A percentile compares a stretch with the other conserved stretches of the same genome.
phyloP scores from a whole-genome alignment of 2,329 filamentous ascomycete genomes.

The Claviceps sp. region DNA sequence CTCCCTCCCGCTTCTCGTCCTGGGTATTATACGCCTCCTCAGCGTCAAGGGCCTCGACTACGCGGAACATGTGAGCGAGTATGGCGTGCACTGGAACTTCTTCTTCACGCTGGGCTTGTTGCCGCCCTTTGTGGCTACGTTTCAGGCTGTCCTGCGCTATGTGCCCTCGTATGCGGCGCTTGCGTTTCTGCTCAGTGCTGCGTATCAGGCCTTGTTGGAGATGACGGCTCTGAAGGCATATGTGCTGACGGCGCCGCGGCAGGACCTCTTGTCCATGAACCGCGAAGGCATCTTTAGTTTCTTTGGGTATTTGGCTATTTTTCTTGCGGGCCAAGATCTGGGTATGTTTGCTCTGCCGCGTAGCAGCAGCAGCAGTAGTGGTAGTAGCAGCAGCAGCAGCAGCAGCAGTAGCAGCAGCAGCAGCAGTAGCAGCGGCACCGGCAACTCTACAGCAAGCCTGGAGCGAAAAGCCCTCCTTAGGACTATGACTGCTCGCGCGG shows the following conservation, averaged over 20 bases:
- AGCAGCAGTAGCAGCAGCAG: constrained; percentile 18
- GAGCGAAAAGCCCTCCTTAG: constrained; percentile 47
- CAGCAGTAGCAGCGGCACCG: constrained; percentile 23
- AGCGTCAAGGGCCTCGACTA: constrained; percentile 93
- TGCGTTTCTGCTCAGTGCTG: constrained; percentile 51
- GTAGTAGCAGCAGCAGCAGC: constrained; percentile 31
- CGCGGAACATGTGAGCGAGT: constrained; percentile 92
- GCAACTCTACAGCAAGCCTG: constrained; percentile 26
- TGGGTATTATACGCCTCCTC: constrained; percentile 70
- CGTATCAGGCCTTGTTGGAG: constrained; percentile 67
- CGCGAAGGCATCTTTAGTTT: constrained; percentile 94
- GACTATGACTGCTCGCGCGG: constrained; percentile 50
- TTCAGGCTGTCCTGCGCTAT: constrained; percentile 56
- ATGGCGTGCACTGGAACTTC: constrained; percentile 99
- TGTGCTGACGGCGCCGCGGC: constrained; percentile 69
- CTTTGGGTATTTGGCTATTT: constrained; percentile 85
- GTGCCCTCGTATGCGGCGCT: constrained; percentile 68
- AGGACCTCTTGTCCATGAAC: constrained; percentile 73
- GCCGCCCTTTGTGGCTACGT: constrained; percentile 76
- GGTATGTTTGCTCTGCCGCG: constrained; percentile 69
- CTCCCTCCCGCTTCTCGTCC: constrained; percentile 65
- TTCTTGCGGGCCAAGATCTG: constrained; percentile 73
- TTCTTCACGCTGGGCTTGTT: constrained; percentile 91
- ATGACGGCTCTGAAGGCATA: constrained; percentile 67
- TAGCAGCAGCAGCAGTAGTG: constrained; percentile 29